phyloP scores from a whole-genome alignment of 2,329 filamentous ascomycete species.

The Pyrenochaeta sp. region DNA sequence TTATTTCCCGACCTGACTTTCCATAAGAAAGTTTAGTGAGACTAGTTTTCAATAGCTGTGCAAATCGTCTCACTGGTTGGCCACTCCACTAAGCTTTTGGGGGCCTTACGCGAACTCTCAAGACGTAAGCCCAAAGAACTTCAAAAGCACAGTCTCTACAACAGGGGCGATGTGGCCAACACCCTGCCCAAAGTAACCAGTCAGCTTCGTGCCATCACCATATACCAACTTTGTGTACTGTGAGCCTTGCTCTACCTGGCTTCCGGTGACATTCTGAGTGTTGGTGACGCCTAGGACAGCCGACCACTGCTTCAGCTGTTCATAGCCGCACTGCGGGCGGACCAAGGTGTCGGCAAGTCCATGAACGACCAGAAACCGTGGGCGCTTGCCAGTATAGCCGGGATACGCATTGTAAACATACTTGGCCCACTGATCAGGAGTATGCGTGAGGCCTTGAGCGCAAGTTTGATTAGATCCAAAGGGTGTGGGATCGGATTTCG shows the following conservation, averaged over 20 bases:
- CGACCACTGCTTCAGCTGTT: slow-evolving; percentile 42
- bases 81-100: too few relatives aligned
- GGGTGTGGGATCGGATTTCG: slow-evolving; percentile 52
- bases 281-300: slow-evolving; percentile 34
- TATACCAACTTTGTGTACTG: slow-evolving; percentile 38
- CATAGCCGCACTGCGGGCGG: slow-evolving; percentile 31
- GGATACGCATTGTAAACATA: slow-evolving; percentile 48
- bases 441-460: slow-evolving; percentile 28
- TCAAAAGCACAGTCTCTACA: too few relatives aligned
- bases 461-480: slow-evolving; percentile 27
- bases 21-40: too few relatives aligned
- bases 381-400: slow-evolving; percentile 45
- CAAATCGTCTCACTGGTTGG: too few relatives aligned
- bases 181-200: slow-evolving; percentile 30
- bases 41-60: too few relatives aligned
- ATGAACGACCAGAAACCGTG: slow-evolving; percentile 49
- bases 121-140: too few relatives aligned
- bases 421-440: slow-evolving; percentile 39
- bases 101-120: too few relatives aligned
- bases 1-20: too few relatives aligned
- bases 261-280: slow-evolving; percentile 19
- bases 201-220: slow-evolving; percentile 35
- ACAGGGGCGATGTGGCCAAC: slow-evolving; percentile 27
- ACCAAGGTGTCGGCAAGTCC: slow-evolving; percentile 47
- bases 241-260: too few relatives aligned